phyloP scores from a whole-genome alignment of 139 green algal species.

The Chlamydomonas eustigma region DNA sequence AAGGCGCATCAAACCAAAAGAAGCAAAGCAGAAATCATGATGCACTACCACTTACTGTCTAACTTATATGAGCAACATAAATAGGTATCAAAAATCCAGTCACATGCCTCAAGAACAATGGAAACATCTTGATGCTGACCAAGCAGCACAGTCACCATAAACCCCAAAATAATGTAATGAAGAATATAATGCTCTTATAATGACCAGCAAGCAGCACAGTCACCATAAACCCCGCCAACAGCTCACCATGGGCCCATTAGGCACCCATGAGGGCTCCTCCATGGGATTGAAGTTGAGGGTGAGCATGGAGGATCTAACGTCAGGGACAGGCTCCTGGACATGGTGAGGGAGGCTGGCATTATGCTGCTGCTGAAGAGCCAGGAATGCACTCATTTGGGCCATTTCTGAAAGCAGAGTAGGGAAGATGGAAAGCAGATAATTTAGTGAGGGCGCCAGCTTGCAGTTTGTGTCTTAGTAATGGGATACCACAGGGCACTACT shows the following conservation, averaged over 20 bases:
- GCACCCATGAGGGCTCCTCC: constrained; percentile 64
- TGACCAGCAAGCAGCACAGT: neutral
- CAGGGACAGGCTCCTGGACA: neutral
- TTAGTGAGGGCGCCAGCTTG: no score
- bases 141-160: neutral
- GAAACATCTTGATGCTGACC: neutral
- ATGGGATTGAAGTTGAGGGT: constrained; percentile 64
- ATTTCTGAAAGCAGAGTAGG: no score
- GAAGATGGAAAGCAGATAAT: no score
- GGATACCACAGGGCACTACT: no score
- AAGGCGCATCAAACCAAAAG: neutral
- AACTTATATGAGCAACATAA: neutral
- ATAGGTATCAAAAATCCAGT: neutral
- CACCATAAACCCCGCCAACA: neutral
- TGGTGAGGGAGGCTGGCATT: neutral
- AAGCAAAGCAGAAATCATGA: no score
- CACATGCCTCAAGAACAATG: neutral
- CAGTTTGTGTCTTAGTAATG: no score
- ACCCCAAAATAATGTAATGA: neutral
- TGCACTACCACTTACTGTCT: no score
- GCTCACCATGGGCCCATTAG: constrained; percentile 3
- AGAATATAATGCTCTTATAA: neutral
- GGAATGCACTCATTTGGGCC: neutral
- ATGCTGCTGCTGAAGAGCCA: neutral
- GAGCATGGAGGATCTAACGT: constrained; percentile 18